A percentile compares a stretch with the other conserved stretches of the same genome.
These are phyloP conservation scores for Xerocomus minutiporus DNA, from an alignment of 1,284 basidiomycete species.

Conservation along the genomic window DNA sequence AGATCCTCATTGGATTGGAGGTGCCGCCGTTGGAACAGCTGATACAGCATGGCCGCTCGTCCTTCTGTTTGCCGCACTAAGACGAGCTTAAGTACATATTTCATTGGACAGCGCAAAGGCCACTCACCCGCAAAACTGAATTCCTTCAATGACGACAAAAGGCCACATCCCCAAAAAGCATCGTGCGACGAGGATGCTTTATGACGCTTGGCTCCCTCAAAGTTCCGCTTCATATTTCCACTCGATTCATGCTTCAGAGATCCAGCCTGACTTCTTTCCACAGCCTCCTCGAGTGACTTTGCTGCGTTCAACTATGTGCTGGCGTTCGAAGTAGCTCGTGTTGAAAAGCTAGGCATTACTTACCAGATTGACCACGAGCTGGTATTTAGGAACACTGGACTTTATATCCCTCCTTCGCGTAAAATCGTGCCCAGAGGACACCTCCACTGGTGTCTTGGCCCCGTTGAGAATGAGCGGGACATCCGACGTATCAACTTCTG, in stretches of 20 bases:
- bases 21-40: conserved; percentile 37
- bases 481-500: conserved; percentile 38
- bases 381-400: conserved; percentile 10
- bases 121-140: conserved; percentile 27
- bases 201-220: background rate
- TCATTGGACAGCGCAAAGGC: background rate
- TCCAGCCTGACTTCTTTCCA: conserved; percentile 12
- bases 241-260: background rate
- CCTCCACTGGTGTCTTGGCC: conserved; percentile 12
- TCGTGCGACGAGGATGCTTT: background rate
- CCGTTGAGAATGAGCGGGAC: conserved; percentile 12
- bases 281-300: conserved; percentile 22
- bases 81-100: background rate
- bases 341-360: conserved; percentile 2
- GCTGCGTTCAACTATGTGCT: conserved; percentile 29
- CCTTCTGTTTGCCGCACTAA: conserved; percentile 49
- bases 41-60: conserved; percentile 41
- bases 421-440: conserved; percentile 27
- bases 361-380: conserved; percentile 24
- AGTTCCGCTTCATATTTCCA: conserved; percentile 3
- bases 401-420: conserved; percentile 14
- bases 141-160: conserved; percentile 16
- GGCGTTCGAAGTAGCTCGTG: background rate
- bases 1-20: conserved; percentile 16
- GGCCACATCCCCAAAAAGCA: background rate